Percentiles rank a stretch among this genome's conserved stretches.
phyloP scores from a whole-genome alignment of 2,329 filamentous ascomycete genomes.

The Harringtonia aguacate region DNA sequence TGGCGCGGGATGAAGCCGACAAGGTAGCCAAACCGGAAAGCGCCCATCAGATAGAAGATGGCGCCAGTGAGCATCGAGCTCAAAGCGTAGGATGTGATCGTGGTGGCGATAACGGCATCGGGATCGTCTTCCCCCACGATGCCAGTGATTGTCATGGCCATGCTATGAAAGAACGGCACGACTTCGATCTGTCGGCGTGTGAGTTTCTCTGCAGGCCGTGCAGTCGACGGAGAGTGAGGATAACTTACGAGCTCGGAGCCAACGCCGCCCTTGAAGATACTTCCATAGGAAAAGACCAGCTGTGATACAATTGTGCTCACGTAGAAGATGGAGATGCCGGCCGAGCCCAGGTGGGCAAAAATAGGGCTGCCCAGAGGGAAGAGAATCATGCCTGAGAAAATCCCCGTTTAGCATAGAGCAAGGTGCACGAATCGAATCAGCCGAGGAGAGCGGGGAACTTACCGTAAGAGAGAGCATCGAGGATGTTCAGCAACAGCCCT shows the following conservation, averaged over 20 bases:
- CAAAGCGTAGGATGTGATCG: constrained; percentile 80
- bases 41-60: constrained; percentile 86
- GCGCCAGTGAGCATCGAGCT: constrained; percentile 85
- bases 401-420: neutral
- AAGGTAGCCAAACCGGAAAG: constrained; percentile 78
- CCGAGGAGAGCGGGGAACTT: constrained; percentile 14
- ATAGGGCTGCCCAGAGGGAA: constrained; percentile 84
- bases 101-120: constrained; percentile 84
- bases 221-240: neutral
- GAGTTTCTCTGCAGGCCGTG: neutral
- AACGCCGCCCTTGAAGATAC: constrained; percentile 80
- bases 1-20: constrained; percentile 96
- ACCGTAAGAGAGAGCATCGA: constrained; percentile 93
- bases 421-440: too few relatives aligned
- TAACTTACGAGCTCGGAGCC: constrained; percentile 76
- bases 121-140: constrained; percentile 70
- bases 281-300: constrained; percentile 76
- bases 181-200: constrained; percentile 63
- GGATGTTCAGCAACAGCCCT: constrained; percentile 78
- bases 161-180: constrained; percentile 97
- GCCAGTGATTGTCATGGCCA: constrained; percentile 80
- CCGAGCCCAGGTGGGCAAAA: constrained; percentile 77
- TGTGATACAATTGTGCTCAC: constrained; percentile 95
- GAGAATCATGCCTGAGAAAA: constrained; percentile 66
- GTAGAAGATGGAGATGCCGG: constrained; percentile 97